Percentiles rank a stretch among this genome's conserved stretches.
Evolutionary conservation across 495 filamentous ascomycete genomes (phyloP).

Genomic region (Beverwykella pulmonaria): DNA sequence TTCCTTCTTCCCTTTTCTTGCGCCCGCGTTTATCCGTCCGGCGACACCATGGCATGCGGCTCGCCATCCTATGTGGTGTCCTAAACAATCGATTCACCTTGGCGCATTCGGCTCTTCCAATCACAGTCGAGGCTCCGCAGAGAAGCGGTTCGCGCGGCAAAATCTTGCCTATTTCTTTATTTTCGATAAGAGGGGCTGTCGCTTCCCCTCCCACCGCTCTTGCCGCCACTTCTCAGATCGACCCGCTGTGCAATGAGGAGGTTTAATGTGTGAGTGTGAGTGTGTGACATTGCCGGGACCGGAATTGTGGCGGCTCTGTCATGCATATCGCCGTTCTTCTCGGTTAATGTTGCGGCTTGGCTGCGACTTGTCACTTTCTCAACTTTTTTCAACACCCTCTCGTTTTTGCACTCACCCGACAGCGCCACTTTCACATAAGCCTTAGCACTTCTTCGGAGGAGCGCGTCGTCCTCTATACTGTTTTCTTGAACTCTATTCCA

Average conservation of each 20-base stretch:
- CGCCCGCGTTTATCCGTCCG: neutral
- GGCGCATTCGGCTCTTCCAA: neutral
- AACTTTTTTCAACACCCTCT: neutral
- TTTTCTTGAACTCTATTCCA: neutral
- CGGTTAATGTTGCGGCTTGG: neutral
- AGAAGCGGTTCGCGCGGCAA: too few relatives aligned
- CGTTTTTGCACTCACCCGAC: neutral
- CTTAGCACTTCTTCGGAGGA: neutral
- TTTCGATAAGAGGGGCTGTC: neutral
- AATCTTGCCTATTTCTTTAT: neutral
- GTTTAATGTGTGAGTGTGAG: neutral
- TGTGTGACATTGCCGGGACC: slow-evolving; percentile 12
- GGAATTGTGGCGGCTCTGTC: neutral
- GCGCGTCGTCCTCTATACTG: neutral
- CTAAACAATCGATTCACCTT: neutral
- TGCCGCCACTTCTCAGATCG: neutral
- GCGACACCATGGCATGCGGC: too few relatives aligned
- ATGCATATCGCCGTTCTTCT: slow-evolving; percentile 12
- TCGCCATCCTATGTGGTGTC: neutral
- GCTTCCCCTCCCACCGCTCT: neutral
- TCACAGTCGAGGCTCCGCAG: too few relatives aligned
- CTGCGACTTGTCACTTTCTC: neutral
- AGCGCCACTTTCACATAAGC: neutral
- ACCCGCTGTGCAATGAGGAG: neutral
- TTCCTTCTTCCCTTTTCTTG: too few relatives aligned